Evolutionary conservation across 208 protist species (phyloP).

Genomic region (Acanthamoeba lenticulata): DNA sequence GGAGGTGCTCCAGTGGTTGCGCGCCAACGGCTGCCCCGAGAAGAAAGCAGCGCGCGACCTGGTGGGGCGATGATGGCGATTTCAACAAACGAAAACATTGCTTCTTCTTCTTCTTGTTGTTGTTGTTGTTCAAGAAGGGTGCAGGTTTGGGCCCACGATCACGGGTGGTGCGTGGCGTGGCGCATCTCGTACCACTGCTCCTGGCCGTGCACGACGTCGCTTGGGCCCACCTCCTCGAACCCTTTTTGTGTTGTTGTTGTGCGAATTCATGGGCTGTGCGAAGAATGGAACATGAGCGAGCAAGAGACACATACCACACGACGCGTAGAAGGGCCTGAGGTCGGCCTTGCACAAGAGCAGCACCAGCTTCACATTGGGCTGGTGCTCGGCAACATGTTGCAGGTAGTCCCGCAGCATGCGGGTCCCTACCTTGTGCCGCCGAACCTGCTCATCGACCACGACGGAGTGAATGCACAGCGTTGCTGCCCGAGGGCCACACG

Average conservation of each 20-base stretch:
- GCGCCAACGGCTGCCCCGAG: too few relatives aligned
- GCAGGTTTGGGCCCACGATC: too few relatives aligned
- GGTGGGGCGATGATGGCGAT: too few relatives aligned
- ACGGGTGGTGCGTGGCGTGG: background rate
- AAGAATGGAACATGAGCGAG: background rate
- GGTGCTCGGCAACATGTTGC: background rate
- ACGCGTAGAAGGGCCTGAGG: background rate
- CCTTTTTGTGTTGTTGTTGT: background rate
- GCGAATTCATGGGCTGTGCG: background rate
- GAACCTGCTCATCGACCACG: background rate
- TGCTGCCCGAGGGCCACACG: background rate
- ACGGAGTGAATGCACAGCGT: constrained; percentile 25
- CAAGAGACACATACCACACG: background rate
- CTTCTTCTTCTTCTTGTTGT: too few relatives aligned
- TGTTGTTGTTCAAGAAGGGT: too few relatives aligned
- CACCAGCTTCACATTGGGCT: background rate
- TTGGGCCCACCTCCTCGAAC: background rate
- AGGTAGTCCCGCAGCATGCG: background rate
- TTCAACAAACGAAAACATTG: too few relatives aligned
- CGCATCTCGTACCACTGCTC: background rate
- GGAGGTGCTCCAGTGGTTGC: too few relatives aligned
- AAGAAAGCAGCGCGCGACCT: too few relatives aligned
- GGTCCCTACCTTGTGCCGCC: background rate
- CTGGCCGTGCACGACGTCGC: background rate
- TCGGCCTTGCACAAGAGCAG: background rate